Base-by-base conservation (phyloP, 257 asterid genomes). In the Solanum pimpinellifolium region DNA sequence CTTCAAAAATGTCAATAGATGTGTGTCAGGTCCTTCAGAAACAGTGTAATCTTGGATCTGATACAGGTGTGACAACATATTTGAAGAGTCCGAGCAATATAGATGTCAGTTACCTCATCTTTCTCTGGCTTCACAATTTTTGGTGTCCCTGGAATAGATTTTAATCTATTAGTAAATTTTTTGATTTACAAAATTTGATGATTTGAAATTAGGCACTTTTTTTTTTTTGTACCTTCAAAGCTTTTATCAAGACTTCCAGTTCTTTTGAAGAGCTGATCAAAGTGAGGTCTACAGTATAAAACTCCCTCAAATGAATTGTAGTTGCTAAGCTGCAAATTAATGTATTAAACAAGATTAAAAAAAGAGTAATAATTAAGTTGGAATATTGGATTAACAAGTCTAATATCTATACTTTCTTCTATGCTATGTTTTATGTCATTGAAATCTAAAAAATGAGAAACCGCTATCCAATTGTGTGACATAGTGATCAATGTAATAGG, bases 281-380 rank as follows among this genome's bases (percentile, higher is more conserved):
- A 96, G 92, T 96, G 99, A 77, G 99, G 99, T 92, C 99, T 95
- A 90, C 99, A 96, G 56, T 96, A 96, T 10, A 95, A 95, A 87
- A 95, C 98, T 89, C 99, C 99, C 90, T 96, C 99, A 70, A 96
- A 95, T 83, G 99, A 96, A 90, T 96, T 96, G 94, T 93, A 95
- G 90, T 96, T 96, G 25, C 93, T 96, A 35, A 95, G 92, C 99
- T 95, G 98, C 74, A 86, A 85, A 86, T 65, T 2, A 80, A 80
- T 60, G 49, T 44, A 69, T 23, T 23, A 27, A 20, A 29, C 29
- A 47, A 80, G 12, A 78, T 7, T 42, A 14, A 13, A 6, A 6
- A 0, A 42, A 4, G 9, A 16, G 6, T 20, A 52, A 14, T 42
- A n/a, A n/a, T 42, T 74, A 12, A 76, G n/a, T 2, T 41, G 35